Evolutionary conservation across 495 filamentous ascomycete species (phyloP).

Genomic region (Glutinoglossum americanum): DNA sequence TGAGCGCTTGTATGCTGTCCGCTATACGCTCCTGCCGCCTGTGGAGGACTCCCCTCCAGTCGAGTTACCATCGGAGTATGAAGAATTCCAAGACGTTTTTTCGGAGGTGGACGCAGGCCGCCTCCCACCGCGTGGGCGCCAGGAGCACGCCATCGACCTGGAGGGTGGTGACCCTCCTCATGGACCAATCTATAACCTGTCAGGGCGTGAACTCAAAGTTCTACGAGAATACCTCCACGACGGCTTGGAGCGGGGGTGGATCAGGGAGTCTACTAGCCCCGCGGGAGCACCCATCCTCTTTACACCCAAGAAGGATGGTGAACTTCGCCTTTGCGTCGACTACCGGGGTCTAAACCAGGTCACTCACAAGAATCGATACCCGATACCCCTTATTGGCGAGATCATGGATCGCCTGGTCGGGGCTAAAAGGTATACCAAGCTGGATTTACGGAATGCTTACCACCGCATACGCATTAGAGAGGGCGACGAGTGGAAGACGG

Average conservation of each 20-base stretch:
- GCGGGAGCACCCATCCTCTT: constrained; percentile 6
- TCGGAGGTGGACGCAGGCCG: not conserved
- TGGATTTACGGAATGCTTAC: not conserved
- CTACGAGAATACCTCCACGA: not conserved
- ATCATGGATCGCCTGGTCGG: not conserved
- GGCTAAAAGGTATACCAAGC: not conserved
- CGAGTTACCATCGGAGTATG: not conserved
- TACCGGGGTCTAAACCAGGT: constrained; percentile 6
- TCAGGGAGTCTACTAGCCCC: not conserved
- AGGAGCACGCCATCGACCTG: not conserved
- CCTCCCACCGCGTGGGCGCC: not conserved
- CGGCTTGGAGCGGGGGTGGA: not conserved
- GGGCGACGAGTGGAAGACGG: constrained; percentile 4
- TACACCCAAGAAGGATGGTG: constrained; percentile 10
- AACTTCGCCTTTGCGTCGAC: constrained; percentile 7
- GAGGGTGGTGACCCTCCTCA: not conserved
- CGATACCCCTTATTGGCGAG: constrained; percentile 4
- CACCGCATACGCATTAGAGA: not conserved
- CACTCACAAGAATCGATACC: constrained; percentile 7
- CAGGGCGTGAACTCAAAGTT: not conserved
- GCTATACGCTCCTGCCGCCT: not conserved
- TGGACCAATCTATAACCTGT: not conserved
- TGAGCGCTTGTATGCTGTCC: not conserved
- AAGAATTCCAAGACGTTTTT: not conserved
- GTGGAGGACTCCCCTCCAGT: too few species aligned